phyloP scores from a whole-genome alignment of 495 filamentous ascomycete species.

The Daldinia grandis region DNA sequence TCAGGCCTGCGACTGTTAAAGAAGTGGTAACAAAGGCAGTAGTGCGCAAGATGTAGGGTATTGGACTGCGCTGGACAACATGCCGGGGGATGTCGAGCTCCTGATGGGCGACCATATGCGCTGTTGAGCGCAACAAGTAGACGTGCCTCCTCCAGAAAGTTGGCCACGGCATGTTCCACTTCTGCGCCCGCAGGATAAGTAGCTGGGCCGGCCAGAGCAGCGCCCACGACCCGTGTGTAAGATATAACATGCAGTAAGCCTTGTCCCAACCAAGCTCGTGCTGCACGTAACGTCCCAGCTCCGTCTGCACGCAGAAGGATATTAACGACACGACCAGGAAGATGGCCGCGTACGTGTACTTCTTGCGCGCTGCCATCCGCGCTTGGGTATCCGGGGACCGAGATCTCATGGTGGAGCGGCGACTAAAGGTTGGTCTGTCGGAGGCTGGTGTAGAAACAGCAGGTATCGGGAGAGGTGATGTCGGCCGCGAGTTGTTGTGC shows the following conservation, averaged over 20 bases:
- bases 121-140: constrained; percentile 76
- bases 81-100: constrained; percentile 63
- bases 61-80: constrained; percentile 51
- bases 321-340: constrained; percentile 83
- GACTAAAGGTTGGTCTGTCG: constrained; percentile 47
- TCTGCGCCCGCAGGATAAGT: constrained; percentile 76
- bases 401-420: constrained; percentile 67
- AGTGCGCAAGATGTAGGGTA: constrained; percentile 77
- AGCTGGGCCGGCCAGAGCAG: constrained; percentile 89
- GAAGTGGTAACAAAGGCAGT: constrained; percentile 85
- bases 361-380: constrained; percentile 70
- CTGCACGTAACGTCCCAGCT: constrained; percentile 93
- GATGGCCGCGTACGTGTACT: constrained; percentile 84
- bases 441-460: constrained; percentile 31
- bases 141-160: constrained; percentile 87
- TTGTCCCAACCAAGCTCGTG: constrained; percentile 91
- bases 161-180: constrained; percentile 77
- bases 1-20: constrained; percentile 88
- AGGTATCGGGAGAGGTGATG: constrained; percentile 35
- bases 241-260: constrained; percentile 97
- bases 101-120: constrained; percentile 82
- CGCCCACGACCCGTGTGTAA: constrained; percentile 93
- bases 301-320: constrained; percentile 88
- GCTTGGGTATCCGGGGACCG: constrained; percentile 65
- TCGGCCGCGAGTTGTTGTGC: constrained; percentile 50